Base-by-base conservation (phyloP, 179 eudicot genomes). In the Silene noctiflora region DNA sequence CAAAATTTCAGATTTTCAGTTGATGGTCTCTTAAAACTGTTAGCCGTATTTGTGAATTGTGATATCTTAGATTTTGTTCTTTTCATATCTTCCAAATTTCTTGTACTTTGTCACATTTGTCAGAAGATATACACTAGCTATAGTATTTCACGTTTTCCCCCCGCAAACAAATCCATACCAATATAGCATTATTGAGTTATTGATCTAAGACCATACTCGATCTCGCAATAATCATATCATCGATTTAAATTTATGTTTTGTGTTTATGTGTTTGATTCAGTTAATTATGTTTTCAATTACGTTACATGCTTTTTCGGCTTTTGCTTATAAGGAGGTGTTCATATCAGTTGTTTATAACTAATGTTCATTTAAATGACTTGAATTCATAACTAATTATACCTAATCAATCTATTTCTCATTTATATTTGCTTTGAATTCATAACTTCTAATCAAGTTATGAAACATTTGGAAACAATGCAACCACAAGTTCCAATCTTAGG, bases 21-120 rank as follows among this genome's bases (percentile, higher is more conserved):
- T 71, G 35, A 44, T 44, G 10, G 39, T 21, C 29, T 51, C 46
- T 16, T 69, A 16, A 44, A 69, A 67, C 25, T 65, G 29, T 25
- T 69, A 20, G 59, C 24, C n/a, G 21, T 71, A 25, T 48, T 5
- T 71, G 27, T 29, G 65, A 25, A 24, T 5, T 71, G 27, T 29
- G 65, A 46, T 31, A 27, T 48, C 59, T 24, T 71, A 48, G 39
- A 71, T 27, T 24, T 72, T 72, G 75, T 55, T 72, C 65, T 72
- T 56, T 71, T 53, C 75, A 71, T 1, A n/a, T 51, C 22, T 19
- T 48, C 60, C 60, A 48, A 69, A 21, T 48, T 68, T 42, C 60
- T 21, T 13, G 60, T 48, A 46, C 46, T 20, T 20, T 21, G 31
- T 64, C 68, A 22, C 68, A 64, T 8, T 35, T 66, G 67, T 25